phyloP scores from a whole-genome alignment of 352 stramenopile species.

The Phytopythium mirpurense region DNA sequence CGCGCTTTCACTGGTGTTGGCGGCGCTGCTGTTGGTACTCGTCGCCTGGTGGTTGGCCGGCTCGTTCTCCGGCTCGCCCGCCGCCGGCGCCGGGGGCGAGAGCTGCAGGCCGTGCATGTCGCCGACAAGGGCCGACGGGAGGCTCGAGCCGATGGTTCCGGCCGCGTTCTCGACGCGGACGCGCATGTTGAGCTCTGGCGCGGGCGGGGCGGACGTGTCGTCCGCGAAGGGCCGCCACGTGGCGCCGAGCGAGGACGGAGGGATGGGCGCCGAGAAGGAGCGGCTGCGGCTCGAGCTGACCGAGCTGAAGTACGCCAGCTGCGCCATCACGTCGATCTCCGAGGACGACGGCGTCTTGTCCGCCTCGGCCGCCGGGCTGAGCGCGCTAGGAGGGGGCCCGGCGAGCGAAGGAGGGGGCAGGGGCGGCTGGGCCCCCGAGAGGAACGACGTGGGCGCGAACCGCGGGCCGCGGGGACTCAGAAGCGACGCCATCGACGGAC shows the following conservation, averaged over 20 bases:
- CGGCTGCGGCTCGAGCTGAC: conserved; percentile 41
- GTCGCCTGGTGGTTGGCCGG: conserved; percentile 14
- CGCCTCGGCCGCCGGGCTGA: conserved; percentile 7
- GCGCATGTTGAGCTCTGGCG: conserved; percentile 46
- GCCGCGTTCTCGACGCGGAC: conserved; percentile 32
- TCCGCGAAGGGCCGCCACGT: conserved; percentile 52
- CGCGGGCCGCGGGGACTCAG: not conserved
- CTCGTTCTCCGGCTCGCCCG: conserved; percentile 39
- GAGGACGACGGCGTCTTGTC: conserved; percentile 10
- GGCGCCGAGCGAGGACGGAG: conserved; percentile 43
- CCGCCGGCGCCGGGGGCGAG: conserved; percentile 7
- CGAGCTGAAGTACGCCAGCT: conserved; percentile 71
- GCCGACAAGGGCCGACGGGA: conserved; percentile 26
- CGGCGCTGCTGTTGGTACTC: not conserved
- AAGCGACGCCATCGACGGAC: not conserved
- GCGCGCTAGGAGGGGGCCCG: too few relatives aligned
- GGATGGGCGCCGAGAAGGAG: conserved; percentile 65
- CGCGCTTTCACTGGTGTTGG: conserved; percentile 1
- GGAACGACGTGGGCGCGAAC: conserved; percentile 5
- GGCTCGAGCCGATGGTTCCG: conserved; percentile 57
- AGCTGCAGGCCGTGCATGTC: conserved; percentile 54
- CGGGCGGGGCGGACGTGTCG: conserved; percentile 30
- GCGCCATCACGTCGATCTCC: conserved; percentile 79
- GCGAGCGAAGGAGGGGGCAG: too few relatives aligned
- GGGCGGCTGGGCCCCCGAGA: conserved; percentile 13